Base-by-base conservation (phyloP, 1,139 yeast species). In the Oligophagozyma castellii region DNA sequence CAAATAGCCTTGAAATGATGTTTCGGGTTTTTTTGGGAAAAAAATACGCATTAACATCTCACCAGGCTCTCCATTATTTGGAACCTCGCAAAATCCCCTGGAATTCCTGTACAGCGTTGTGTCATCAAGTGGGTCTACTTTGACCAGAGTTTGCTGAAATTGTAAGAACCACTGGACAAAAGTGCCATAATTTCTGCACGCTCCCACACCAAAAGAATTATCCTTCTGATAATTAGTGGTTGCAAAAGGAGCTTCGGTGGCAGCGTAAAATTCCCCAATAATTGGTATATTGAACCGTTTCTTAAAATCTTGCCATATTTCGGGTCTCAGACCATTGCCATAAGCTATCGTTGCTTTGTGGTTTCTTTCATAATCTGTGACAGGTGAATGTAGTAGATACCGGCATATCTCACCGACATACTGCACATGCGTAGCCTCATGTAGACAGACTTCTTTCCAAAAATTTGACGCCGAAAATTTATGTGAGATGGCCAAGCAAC, bases 391-490 rank as follows among this genome's bases (percentile, higher is more conserved):
- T 37, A 80, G 57, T 37, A 86, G 63, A 51, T 84, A 89, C 32
- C 98, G 70, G 53, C 96, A 83, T 24, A 84, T 86, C 55, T 89
- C 98, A 14, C 98, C 98, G 11, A 89, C 96, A 43, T 86, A 86
- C 56, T 86, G 95, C 32, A 83, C 67, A 39, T 80, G 81, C 5
- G 93, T 79, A 3, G 95, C 80, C 2, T 64, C 57, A 16, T 73
- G 56, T 23, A 80, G 49, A 43, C 65, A 73, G 4, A 80, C 92
- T 53, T 86, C 95, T 14, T 89, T 77, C 96, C 98, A 86, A 53
- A 81, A 84, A 3, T 83, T 69, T 3, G 79, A 63, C 3, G 93
- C 76, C 2, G 93, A 77, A 53, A 89, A 89, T 55, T 80, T 81
- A 42, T 75, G 76, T 14, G 92, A 75, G 19, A 86, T 56, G 0